Base-by-base conservation (phyloP, 768 basidiomycete species). In the Trametes meyenii region DNA sequence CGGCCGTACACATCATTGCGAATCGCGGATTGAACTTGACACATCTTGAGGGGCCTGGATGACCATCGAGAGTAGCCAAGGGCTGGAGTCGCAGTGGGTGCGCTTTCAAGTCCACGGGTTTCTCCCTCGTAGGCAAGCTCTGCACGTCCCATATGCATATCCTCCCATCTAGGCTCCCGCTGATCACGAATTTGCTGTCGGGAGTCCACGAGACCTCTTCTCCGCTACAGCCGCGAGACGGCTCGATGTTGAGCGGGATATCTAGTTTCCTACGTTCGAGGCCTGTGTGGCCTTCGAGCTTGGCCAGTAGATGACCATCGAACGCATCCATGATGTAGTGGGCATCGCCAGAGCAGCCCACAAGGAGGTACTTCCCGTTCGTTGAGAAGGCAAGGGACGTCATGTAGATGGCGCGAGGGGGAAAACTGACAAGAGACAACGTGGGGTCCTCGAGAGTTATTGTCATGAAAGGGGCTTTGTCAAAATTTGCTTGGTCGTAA, bases 131-230 rank as follows among this genome's bases (percentile, higher is more conserved):
- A 33, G 84, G 85, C 58, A 92, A 72, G 65, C 81, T 81, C 66
- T 89, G 81, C 40, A 92, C 78, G 67, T 98, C 95, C 96, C 96
- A 99, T 19, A 96, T 76, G 49, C 82, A 73, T n/a, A 98, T 78
- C 67, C 83, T 86, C 46, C 97, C 97, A 70, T 96, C 88, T 33
- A 90, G 80, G 70, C 87, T 89, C 55, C 97, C 97, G 21, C 91
- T 83, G 5, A 97, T 73, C 44, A 98, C 81, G 68, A 83, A 99
- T 73, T 92, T 92, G 74, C 94, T 94, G 73, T 99, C 96, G 0
- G 94, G 92, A 2, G 92, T 95, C 93, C 94, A 98, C 12, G 84
- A 83, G 4, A 96, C 89, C 76, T 98, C 97, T 72, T 98, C 94
- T 13, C 96, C 93, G 61, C 94, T 96, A 58, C 83, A 85, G 1